A percentile compares a stretch with the other conserved stretches of the same genome.
Evolutionary conservation across 768 basidiomycete genomes (phyloP).

Genomic region (Phaeotremella fagi): DNA sequence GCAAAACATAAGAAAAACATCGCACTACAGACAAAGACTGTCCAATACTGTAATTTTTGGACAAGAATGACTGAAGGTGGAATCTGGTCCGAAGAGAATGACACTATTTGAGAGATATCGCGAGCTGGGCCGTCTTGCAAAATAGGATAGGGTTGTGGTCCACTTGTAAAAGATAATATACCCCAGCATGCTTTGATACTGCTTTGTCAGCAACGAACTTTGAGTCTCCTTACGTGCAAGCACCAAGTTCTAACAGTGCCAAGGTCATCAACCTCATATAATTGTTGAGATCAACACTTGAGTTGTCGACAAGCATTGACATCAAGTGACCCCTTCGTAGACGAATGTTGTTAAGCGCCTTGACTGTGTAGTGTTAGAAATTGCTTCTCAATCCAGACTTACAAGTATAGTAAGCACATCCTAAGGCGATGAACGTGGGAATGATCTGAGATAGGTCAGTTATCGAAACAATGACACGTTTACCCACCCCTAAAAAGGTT

Average conservation of each 20-base stretch:
- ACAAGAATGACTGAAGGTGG: not conserved
- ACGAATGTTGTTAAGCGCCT: not conserved
- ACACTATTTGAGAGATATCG: not conserved
- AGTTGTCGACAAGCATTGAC: not conserved
- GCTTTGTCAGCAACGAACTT: not conserved
- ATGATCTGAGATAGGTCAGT: conserved; percentile 3
- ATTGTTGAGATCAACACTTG: not conserved
- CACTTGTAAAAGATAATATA: not conserved
- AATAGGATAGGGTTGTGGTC: not conserved
- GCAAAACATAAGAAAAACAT: not conserved
- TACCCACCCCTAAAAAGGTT: conserved; percentile 1
- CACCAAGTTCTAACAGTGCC: not conserved
- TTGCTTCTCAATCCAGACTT: not conserved
- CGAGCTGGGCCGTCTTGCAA: not conserved
- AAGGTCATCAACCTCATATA: not conserved
- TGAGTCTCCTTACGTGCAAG: not conserved
- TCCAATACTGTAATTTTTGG: not conserved
- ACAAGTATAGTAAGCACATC: not conserved
- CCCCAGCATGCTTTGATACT: not conserved
- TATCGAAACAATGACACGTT: conserved; percentile 17
- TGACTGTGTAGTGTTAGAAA: not conserved
- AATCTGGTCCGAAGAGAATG: not conserved
- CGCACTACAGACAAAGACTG: not conserved
- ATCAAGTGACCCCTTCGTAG: not conserved
- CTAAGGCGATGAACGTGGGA: not conserved